Conservation (phyloP, 192 early-diverging fungal genomes). For the Mortierella claussenii region DNA sequence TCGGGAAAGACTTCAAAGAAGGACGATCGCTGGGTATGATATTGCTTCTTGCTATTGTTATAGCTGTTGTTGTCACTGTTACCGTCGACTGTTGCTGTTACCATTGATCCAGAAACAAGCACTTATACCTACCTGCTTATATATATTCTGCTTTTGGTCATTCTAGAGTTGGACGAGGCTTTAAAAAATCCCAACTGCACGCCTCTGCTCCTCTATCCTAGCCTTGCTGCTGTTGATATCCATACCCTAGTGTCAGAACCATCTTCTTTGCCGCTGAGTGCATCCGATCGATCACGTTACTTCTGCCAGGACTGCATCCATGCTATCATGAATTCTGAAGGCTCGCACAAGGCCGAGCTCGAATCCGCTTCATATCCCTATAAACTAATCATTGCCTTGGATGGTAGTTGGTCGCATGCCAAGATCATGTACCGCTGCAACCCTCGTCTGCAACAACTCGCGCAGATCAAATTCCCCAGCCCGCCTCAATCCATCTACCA, state of each 20-base stretch:
- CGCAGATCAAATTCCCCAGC: constrained; percentile 45
- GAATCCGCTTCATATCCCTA: constrained; percentile 23
- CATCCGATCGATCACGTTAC: constrained; percentile 6
- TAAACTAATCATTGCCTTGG: constrained; percentile 46
- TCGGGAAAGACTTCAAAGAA: constrained; percentile 48
- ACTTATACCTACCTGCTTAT: too few relatives aligned
- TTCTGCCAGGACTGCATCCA: constrained; percentile 30
- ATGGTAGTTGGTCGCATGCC: constrained; percentile 54
- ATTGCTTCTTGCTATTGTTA: too few relatives aligned
- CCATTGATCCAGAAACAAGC: too few relatives aligned
- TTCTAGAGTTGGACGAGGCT: constrained; percentile 37
- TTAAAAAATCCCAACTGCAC: constrained; percentile 32
- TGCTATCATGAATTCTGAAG: not conserved
- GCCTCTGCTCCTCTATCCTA: constrained; percentile 44
- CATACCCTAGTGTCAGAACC: constrained; percentile 1
- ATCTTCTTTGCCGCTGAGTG: not conserved
- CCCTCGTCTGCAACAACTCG: constrained; percentile 46
- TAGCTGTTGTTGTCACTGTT: too few relatives aligned
- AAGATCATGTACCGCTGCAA: constrained; percentile 54
- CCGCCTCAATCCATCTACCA: constrained; percentile 51
- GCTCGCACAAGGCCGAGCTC: not conserved
- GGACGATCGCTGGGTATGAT: constrained; percentile 32
- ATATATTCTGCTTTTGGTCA: too few relatives aligned
- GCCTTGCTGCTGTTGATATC: constrained; percentile 36
- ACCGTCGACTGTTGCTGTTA: too few relatives aligned